Evolutionary conservation across 2,329 filamentous ascomycete genomes (phyloP), one percentile per base, ranked within the genome.

Genomic region (Paecilomyces niveus): DNA sequence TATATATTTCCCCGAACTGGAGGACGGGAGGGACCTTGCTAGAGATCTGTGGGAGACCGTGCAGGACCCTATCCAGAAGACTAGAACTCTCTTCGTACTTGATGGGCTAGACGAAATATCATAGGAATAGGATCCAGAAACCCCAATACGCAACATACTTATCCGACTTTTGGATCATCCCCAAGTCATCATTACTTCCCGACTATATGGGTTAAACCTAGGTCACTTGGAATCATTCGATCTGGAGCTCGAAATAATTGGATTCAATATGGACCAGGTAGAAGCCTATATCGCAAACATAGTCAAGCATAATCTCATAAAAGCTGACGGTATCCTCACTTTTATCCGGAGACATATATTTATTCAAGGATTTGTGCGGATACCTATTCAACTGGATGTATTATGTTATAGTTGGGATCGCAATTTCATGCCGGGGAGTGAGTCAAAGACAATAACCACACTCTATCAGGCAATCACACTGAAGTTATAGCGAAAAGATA

Each of bases 61-160:
- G 31, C 26, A 54, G 11, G n/a, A 54, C 21, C 49, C 49, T 22
- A 52, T 26, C 9, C 29, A 32, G 18, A 54, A 54, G 18, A 31
- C 31, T 31, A 54, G 54, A 53, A 75, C 68, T 22, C 63, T 78
- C 1, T 75, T 78, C 55, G 52, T 78, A n/a, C 72, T 78, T 21
- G 75, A 78, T 60, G 75, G 75, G 5, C 57, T 77, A 9, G 76
- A 79, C 56, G 75, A 79, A 68, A 63, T 77, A 18, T 66, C 64
- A 3, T 45, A 66, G 55, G 61, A 62, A 7, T 49, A 68, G 33
- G 7, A 62, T 67, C 13, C 67, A 67, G 18, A 65, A 35, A 35
- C 33, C 33, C 33, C 33, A 35, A 35, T 35, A 9, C 33, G 33
- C 33, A 35, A 35, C 2, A 2, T 35, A 13, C 33, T 35, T 35